Evolutionary conservation across 176 grass and related monocot genomes (phyloP).

Genomic region (Tuctoria greenei): DNA sequence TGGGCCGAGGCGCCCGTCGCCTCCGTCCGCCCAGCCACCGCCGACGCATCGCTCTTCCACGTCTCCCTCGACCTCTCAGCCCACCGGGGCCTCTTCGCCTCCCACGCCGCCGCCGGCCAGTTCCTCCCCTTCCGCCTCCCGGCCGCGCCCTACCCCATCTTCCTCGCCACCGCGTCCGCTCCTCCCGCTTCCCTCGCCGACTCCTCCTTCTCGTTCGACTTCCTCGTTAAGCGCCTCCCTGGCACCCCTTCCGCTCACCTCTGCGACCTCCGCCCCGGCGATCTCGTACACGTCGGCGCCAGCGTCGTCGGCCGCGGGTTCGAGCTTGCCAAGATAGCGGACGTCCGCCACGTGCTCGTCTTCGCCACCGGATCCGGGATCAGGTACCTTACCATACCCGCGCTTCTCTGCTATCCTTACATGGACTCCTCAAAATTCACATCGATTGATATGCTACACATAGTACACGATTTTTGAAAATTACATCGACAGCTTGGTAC

Average conservation of each 20-base stretch:
- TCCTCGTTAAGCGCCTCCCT: constrained; percentile 67
- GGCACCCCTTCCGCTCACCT: constrained; percentile 57
- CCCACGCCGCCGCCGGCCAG: constrained; percentile 70
- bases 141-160: constrained; percentile 47
- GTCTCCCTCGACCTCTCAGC: constrained; percentile 70
- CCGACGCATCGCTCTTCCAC: constrained; percentile 75
- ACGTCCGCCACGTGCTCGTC: constrained; percentile 47
- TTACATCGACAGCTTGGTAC: background rate
- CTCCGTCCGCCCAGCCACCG: constrained; percentile 53
- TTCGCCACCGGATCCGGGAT: constrained; percentile 84
- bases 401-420: background rate
- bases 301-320: constrained; percentile 63
- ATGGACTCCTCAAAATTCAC: background rate
- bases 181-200: background rate
- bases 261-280: constrained; percentile 57
- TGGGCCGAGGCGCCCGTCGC: constrained; percentile 65
- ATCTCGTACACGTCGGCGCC: constrained; percentile 48
- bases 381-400: constrained; percentile 37
- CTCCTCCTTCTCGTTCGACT: constrained; percentile 37
- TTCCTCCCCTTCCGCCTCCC: constrained; percentile 73
- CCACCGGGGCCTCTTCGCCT: constrained; percentile 43
- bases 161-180: constrained; percentile 73
- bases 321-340: constrained; percentile 40
- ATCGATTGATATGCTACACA: background rate
- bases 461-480: background rate